Percentiles rank a stretch among this genome's conserved stretches.
Evolutionary conservation across 75 land plant genomes (phyloP).

Genomic region (Pseudotsuga menziesii): DNA sequence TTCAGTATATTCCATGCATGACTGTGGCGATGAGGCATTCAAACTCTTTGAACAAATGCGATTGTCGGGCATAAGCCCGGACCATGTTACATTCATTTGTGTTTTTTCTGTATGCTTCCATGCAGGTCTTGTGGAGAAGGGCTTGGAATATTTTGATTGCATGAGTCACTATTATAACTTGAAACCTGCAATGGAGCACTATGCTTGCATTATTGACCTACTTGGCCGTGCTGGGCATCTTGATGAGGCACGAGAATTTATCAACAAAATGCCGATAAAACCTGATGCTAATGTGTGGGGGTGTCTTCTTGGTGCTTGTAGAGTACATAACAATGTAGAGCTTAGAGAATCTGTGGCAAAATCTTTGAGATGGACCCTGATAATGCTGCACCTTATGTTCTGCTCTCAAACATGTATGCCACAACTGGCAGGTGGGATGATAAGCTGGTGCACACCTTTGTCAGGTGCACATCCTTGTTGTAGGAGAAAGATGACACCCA

Average conservation of each 20-base stretch:
- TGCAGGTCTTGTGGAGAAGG: neutral
- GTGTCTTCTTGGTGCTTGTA: neutral
- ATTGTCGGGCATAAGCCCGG: neutral
- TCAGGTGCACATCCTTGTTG: neutral
- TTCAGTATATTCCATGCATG: constrained; percentile 17
- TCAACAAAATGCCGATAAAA: neutral
- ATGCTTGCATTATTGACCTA: neutral
- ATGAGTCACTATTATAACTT: neutral
- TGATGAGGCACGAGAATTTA: neutral
- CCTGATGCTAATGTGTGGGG: neutral
- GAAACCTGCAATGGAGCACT: neutral
- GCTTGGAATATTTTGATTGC: neutral
- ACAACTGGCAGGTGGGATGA: constrained; percentile 9
- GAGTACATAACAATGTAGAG: constrained; percentile 8
- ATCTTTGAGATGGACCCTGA: constrained; percentile 3
- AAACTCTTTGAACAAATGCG: constrained; percentile 20
- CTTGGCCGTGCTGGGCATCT: neutral
- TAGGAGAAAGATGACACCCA: constrained; percentile 4
- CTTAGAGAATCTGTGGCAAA: constrained; percentile 6
- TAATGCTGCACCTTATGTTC: constrained; percentile 8
- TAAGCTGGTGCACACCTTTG: constrained; percentile 1
- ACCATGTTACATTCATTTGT: constrained; percentile 2
- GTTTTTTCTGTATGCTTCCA: neutral
- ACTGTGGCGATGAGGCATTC: constrained; percentile 18
- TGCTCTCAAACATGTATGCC: constrained; percentile 9